Conservation (phyloP, 73 alveolate species). For the Paramecium biaurelia region DNA sequence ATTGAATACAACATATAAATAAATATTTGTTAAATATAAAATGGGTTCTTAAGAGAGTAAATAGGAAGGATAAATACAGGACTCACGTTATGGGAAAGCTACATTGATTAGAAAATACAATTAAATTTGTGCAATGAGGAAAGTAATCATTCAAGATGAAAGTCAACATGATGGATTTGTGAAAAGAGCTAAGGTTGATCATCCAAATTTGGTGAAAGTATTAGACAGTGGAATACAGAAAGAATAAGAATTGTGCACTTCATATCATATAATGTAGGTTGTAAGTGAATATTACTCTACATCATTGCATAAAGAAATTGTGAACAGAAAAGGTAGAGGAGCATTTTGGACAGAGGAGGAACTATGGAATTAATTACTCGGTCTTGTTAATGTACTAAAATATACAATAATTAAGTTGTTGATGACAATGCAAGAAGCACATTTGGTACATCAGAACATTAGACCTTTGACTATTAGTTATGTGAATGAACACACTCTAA, state of each 20-base stretch:
- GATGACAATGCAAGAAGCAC: neutral
- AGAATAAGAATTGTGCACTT: neutral
- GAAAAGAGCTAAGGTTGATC: neutral
- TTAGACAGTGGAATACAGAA: neutral
- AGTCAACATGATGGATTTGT: neutral
- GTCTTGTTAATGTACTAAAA: neutral
- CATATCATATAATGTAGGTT: neutral
- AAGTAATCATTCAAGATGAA: neutral
- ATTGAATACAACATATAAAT: neutral
- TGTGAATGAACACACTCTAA: neutral
- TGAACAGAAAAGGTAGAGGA: neutral
- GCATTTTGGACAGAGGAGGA: neutral
- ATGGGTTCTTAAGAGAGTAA: neutral
- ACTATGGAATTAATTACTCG: neutral
- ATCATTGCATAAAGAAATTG: conserved; percentile 22
- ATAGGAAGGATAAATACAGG: neutral
- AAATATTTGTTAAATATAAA: neutral
- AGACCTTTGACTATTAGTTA: conserved; percentile 11
- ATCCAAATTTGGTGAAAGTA: conserved; percentile 3
- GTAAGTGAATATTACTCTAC: neutral
- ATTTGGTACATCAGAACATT: neutral
- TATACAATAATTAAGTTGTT: neutral
- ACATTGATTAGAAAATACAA: neutral
- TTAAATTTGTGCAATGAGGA: neutral
- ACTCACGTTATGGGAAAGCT: conserved; percentile 24